Percentiles rank a stretch among this genome's conserved stretches.
These are phyloP conservation scores for Phytophthora pisi DNA, from an alignment of 352 stramenopile genomes.

Conservation along the genomic window DNA sequence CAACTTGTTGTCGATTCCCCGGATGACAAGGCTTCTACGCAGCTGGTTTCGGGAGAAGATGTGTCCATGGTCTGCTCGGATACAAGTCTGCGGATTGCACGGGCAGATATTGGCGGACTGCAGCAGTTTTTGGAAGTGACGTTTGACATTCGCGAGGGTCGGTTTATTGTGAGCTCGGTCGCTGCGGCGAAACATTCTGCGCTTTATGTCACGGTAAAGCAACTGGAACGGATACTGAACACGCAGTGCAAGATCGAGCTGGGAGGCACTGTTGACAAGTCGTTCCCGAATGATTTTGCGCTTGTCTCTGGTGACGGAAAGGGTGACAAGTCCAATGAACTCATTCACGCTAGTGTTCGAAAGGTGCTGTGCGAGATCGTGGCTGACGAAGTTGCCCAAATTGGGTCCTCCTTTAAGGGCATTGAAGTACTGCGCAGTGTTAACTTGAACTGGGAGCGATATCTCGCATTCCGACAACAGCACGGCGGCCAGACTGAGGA, in stretches of 20 bases:
- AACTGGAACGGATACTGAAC: slow-evolving; percentile 77
- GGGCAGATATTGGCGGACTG: slow-evolving; percentile 77
- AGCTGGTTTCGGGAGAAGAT: slow-evolving; percentile 77
- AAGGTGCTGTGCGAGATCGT: slow-evolving; percentile 84
- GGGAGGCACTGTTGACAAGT: slow-evolving; percentile 45
- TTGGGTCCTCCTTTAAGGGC: slow-evolving; percentile 76
- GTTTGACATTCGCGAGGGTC: slow-evolving; percentile 79
- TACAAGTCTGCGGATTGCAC: slow-evolving; percentile 65
- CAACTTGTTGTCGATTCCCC: slow-evolving; percentile 75
- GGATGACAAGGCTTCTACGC: slow-evolving; percentile 49
- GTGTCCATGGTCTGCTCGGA: slow-evolving; percentile 65
- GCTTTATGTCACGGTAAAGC: slow-evolving; percentile 55
- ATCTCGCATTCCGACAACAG: slow-evolving; percentile 84
- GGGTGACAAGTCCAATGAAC: slow-evolving; percentile 70
- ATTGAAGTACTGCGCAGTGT: slow-evolving; percentile 84
- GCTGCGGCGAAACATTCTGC: slow-evolving; percentile 64
- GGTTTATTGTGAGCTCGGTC: slow-evolving; percentile 73
- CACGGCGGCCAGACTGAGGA: slow-evolving; percentile 78
- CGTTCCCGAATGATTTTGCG: slow-evolving; percentile 65
- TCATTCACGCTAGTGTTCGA: slow-evolving; percentile 71
- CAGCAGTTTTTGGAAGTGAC: slow-evolving; percentile 81
- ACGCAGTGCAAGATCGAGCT: slow-evolving; percentile 84
- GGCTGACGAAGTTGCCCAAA: slow-evolving; percentile 81
- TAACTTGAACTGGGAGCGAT: slow-evolving; percentile 85
- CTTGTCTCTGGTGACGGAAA: slow-evolving; percentile 78